These are phyloP conservation scores for Candida chilensis DNA, from an alignment of 805 yeast genomes.

Conservation along the genomic window DNA sequence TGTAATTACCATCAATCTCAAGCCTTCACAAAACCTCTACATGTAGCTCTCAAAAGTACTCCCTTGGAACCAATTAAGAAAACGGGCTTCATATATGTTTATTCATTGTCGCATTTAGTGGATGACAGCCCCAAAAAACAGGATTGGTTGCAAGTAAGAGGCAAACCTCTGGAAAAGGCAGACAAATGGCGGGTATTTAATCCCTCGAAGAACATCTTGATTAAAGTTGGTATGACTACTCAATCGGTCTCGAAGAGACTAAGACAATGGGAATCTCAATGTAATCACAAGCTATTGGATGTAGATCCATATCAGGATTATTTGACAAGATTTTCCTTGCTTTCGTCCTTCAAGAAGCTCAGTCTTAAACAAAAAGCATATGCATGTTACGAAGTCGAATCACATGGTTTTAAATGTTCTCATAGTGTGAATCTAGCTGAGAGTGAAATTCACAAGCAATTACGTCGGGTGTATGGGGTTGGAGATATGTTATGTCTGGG, in stretches of 20 bases:
- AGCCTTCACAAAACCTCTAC: background rate
- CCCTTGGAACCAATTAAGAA: too few relatives aligned
- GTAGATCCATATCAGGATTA: too few relatives aligned
- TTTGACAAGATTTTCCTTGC: too few relatives aligned
- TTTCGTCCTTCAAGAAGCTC: too few relatives aligned
- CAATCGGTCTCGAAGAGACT: constrained; percentile 19
- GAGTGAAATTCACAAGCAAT: constrained; percentile 15
- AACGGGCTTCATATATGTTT: constrained; percentile 26
- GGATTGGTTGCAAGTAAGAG: constrained; percentile 21
- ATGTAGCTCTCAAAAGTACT: too few relatives aligned
- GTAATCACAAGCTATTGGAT: constrained; percentile 21
- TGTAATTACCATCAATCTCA: constrained; percentile 1
- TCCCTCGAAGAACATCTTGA: constrained; percentile 12
- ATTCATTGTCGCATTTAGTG: constrained; percentile 21
- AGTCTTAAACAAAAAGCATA: too few relatives aligned
- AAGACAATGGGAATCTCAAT: constrained; percentile 29
- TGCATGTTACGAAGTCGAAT: too few relatives aligned
- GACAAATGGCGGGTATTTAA: constrained; percentile 21
- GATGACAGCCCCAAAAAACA: constrained; percentile 5
- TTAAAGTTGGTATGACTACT: constrained; percentile 33
- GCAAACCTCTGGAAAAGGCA: constrained; percentile 21
- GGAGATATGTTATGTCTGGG: constrained; percentile 27
- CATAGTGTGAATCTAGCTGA: constrained; percentile 16
- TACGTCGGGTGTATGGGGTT: constrained; percentile 19
- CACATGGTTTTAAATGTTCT: constrained; percentile 16